Base-by-base conservation (phyloP, 495 filamentous ascomycete genomes). In the Mycothermus thermophilus region DNA sequence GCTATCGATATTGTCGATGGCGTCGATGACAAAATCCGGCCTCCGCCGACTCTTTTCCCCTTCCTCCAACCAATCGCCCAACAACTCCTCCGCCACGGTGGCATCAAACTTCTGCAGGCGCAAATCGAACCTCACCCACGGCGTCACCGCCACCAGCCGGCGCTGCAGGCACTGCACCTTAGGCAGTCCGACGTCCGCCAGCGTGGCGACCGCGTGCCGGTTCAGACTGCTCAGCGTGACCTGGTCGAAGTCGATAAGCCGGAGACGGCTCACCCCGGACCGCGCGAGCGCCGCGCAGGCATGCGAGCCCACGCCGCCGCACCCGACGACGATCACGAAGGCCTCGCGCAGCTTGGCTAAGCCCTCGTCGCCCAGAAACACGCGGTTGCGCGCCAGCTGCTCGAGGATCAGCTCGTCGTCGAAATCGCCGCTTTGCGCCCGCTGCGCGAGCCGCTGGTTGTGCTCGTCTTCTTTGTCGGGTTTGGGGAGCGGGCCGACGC, bases 161-260 rank as follows among this genome's bases (percentile, higher is more conserved):
- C 70, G 72, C 48, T 75, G 67, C 22, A 96, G 69, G 41, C 80
- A 85, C 37, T 80, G 72, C 9, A 99, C 90, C 59, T 99, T 99
- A 1, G 86, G 74, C n/a, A 80, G 83, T 13, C 90, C 90, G 0
- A 99, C 90, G 47, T 99, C 90, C 20, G 80, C 82, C 8, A 96
- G 67, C 11, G 86, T 94, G 10, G 90, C 90, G 1, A 99, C 77
- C 3, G 90, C 87, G 54, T 99, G 90, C 30, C 90, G 70, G 56
- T 99, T 99, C 27, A 99, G 62, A 2, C 81, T 88, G 31, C 82
- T 90, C 3, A 99, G 67, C 0, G 85, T 87, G 17, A 95, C 92
- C 66, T 99, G 90, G 59, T 99, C 90, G 51, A 99, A 99, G 54
- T 99, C 90, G 44, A 99, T 79, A 17, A 99, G 71, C 2, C 92